phyloP scores from a whole-genome alignment of 495 filamentous ascomycete species.

The Aspergillus affinis region DNA sequence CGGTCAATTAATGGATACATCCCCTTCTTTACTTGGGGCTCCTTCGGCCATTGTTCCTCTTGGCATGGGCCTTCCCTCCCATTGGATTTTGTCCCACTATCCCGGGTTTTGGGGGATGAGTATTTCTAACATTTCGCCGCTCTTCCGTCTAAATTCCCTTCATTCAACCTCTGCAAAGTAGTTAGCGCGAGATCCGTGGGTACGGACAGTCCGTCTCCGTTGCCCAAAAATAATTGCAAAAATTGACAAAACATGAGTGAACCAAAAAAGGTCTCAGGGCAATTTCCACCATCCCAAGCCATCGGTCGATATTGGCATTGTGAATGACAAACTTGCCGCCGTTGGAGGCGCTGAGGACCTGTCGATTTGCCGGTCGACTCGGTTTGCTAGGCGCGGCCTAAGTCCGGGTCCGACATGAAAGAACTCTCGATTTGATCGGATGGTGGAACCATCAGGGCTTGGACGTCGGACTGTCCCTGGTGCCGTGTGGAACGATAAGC shows the following conservation, averaged over 20 bases:
- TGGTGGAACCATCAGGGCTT: constrained; percentile 3
- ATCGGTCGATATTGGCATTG: not conserved
- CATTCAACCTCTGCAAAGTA: too few species aligned
- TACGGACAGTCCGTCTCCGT: too few species aligned
- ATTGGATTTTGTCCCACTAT: too few species aligned
- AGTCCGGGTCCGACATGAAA: constrained; percentile 2
- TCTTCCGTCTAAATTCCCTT: too few species aligned
- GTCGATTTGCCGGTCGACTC: not conserved
- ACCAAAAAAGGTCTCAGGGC: not conserved
- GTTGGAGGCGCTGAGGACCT: not conserved
- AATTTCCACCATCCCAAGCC: constrained; percentile 11
- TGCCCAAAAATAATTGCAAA: not conserved
- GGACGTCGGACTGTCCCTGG: not conserved
- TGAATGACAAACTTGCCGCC: not conserved
- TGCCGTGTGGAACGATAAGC: constrained; percentile 1
- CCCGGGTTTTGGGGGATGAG: too few species aligned
- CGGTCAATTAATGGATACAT: too few species aligned
- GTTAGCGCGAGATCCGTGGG: too few species aligned
- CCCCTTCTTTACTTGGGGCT: too few species aligned
- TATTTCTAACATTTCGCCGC: too few species aligned
- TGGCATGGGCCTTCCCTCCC: too few species aligned
- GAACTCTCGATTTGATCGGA: not conserved
- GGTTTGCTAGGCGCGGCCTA: too few species aligned
- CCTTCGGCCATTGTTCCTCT: too few species aligned
- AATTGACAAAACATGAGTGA: not conserved